These are phyloP conservation scores for Coprinopsis cinerea DNA, from an alignment of 768 basidiomycete species.

Conservation along the genomic window DNA sequence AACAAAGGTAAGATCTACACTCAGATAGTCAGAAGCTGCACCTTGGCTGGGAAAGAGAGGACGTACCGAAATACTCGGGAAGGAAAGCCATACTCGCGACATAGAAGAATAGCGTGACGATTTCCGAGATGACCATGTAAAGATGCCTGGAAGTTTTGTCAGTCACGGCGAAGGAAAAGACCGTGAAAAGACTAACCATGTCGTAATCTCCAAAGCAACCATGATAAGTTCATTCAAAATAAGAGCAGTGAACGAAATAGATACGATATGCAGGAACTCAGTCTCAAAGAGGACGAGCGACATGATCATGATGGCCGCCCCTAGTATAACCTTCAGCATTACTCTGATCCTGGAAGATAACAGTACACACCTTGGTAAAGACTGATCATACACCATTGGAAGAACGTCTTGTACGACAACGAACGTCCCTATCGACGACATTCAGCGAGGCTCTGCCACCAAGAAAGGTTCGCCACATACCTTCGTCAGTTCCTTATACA, in stretches of 20 bases:
- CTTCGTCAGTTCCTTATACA: conserved; percentile 98
- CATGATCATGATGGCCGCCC: conserved; percentile 98
- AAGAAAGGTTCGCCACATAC: conserved; percentile 32
- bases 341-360: neutral
- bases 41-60: neutral
- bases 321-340: conserved; percentile 30
- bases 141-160: conserved; percentile 76
- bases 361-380: conserved; percentile 79
- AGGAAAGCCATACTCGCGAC: conserved; percentile 88
- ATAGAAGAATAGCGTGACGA: conserved; percentile 86
- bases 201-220: conserved; percentile 97
- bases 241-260: conserved; percentile 95
- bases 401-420: conserved; percentile 96
- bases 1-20: conserved; percentile 85
- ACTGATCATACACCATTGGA: conserved; percentile 96
- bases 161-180: neutral
- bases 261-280: conserved; percentile 96
- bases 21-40: neutral
- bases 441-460: neutral
- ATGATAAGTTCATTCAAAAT: conserved; percentile 97
- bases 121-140: conserved; percentile 91
- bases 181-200: conserved; percentile 54
- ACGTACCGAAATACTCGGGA: conserved; percentile 94
- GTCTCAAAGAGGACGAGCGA: conserved; percentile 94
- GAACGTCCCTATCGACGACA: conserved; percentile 67